A percentile compares a stretch with the other conserved stretches of the same genome.
Conservation (phyloP, 768 basidiomycete species). For the Baorangia bicolor region DNA sequence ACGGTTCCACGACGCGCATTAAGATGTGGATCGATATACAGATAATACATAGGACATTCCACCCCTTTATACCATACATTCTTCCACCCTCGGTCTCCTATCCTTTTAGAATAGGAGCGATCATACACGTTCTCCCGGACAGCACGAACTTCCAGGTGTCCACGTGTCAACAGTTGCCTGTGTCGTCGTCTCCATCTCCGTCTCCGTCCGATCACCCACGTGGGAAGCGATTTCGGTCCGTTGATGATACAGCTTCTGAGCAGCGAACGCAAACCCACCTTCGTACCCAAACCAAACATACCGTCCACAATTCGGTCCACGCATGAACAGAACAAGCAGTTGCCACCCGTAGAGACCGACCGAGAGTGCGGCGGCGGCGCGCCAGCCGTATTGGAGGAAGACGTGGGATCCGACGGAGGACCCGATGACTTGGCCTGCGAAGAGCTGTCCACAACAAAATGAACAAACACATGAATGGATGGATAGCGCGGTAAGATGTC, state of each 20-base stretch:
- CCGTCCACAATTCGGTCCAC: conserved; percentile 39
- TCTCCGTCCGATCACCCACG: neutral
- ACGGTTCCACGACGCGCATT: neutral
- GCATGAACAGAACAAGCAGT: conserved; percentile 34
- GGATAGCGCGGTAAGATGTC: neutral
- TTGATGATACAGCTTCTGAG: neutral
- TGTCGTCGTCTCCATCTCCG: neutral
- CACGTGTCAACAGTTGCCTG: conserved; percentile 2
- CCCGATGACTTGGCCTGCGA: conserved; percentile 42
- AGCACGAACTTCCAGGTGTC: conserved; percentile 3
- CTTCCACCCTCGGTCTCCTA: neutral
- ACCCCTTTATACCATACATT: neutral
- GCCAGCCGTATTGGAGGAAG: conserved; percentile 43
- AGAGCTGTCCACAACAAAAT: conserved; percentile 18
- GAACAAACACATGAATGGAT: neutral
- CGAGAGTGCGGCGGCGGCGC: conserved; percentile 31
- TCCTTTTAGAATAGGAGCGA: neutral
- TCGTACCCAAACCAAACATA: conserved; percentile 59
- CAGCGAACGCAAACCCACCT: conserved; percentile 41
- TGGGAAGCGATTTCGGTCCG: neutral
- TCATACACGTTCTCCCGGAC: neutral
- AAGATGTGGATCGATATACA: neutral
- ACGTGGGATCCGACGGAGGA: conserved; percentile 42
- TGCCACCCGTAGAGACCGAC: conserved; percentile 37
- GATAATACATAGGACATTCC: neutral